Conservation (phyloP, 108 stramenopile species). For the Nitzschia sp. region DNA sequence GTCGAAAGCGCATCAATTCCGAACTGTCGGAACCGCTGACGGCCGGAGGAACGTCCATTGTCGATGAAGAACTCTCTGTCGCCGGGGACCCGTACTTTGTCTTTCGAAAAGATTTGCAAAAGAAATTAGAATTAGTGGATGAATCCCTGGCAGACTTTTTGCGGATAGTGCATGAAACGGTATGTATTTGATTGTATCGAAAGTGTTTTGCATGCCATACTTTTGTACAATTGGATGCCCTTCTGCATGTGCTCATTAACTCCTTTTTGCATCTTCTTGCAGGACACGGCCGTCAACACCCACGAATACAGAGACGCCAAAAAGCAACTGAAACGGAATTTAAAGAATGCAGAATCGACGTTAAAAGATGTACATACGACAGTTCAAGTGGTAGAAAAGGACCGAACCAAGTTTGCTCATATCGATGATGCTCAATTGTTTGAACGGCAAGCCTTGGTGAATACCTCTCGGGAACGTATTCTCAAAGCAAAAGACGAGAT, state of each 20-base stretch:
- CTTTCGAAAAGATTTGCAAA: constrained; percentile 71
- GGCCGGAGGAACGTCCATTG: constrained; percentile 3
- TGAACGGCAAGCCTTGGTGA: constrained; percentile 58
- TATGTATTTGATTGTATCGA: too few relatives aligned
- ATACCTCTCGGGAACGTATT: constrained; percentile 59
- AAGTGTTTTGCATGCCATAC: not conserved
- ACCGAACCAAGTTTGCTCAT: constrained; percentile 66
- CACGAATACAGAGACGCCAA: constrained; percentile 71
- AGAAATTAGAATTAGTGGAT: constrained; percentile 63
- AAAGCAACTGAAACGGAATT: constrained; percentile 72
- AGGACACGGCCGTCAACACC: constrained; percentile 79
- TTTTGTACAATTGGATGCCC: not conserved
- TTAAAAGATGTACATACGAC: constrained; percentile 70
- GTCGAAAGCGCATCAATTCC: constrained; percentile 34
- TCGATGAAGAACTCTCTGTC: constrained; percentile 17
- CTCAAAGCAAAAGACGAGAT: constrained; percentile 54
- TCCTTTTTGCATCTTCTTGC: not conserved
- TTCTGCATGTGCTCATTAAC: not conserved
- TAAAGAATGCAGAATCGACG: constrained; percentile 77
- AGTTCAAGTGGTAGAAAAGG: constrained; percentile 65
- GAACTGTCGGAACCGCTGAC: constrained; percentile 40
- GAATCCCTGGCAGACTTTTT: constrained; percentile 58
- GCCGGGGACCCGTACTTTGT: constrained; percentile 77
- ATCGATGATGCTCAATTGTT: constrained; percentile 62
- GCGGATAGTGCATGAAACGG: constrained; percentile 65